Conservation (phyloP, 2,329 filamentous ascomycete species). For the Pochonia chlamydosporia region DNA sequence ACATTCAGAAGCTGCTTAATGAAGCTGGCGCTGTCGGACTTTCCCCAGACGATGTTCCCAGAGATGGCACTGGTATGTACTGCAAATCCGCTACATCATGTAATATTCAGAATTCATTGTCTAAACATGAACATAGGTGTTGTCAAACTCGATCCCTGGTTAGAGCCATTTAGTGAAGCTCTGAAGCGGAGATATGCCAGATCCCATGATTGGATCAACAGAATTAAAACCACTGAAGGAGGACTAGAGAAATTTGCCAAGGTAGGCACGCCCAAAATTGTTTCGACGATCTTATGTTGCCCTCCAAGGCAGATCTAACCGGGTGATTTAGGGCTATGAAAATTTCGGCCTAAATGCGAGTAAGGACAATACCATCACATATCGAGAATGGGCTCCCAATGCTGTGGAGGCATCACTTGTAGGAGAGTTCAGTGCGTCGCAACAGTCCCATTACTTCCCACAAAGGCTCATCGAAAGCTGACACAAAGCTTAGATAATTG, state of each 20-base stretch:
- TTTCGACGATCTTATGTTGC: no score
- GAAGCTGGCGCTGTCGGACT: constrained; percentile 19
- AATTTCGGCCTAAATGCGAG: constrained; percentile 80
- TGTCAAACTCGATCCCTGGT: constrained; percentile 79
- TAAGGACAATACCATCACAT: constrained; percentile 76
- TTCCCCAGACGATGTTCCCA: constrained; percentile 47
- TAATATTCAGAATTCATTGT: constrained; percentile 3
- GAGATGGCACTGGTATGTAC: constrained; percentile 64
- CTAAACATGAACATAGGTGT: constrained; percentile 56
- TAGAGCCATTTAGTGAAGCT: constrained; percentile 75
- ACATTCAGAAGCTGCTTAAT: constrained; percentile 5
- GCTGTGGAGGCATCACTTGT: constrained; percentile 78
- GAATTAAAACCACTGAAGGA: constrained; percentile 76
- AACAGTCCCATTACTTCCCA: neutral
- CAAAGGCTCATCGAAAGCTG: constrained; percentile 16
- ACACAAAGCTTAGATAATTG: constrained; percentile 61
- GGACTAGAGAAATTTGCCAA: constrained; percentile 87
- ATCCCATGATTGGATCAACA: constrained; percentile 81
- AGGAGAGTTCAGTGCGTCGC: constrained; percentile 80
- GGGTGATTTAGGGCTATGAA: constrained; percentile 65
- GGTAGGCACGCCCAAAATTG: constrained; percentile 38
- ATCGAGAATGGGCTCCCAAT: constrained; percentile 95
- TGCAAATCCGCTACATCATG: neutral
- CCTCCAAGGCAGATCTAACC: constrained; percentile 7
- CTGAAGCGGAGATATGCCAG: constrained; percentile 72